Base-by-base conservation (phyloP, 768 basidiomycete genomes). In the Boletus reticulatus region DNA sequence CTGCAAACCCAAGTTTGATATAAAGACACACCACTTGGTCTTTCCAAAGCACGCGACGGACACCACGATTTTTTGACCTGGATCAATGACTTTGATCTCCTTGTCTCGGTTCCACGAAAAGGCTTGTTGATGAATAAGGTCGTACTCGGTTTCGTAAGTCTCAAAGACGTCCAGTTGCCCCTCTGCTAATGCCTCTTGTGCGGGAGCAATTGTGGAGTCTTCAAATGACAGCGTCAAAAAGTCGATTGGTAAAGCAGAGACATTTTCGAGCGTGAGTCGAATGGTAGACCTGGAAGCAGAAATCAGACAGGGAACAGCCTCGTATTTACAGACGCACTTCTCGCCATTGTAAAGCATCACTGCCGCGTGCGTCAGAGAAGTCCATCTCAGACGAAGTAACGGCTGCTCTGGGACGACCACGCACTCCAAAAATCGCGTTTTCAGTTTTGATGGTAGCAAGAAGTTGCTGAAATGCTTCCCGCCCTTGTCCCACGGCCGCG, bases 321-420 rank as follows among this genome's bases (percentile, higher is more conserved):
- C 37, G 20, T 59, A 24, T 22, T 27, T 52, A 36, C 16, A 6
- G 7, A 74, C 85, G 56, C 59, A 94, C 95, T 75, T 85, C 76
- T 99, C 97, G 34, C 97, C 97, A 46, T 96, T 84, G 66, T 96
- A 98, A 48, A 98, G 76, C 92, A 97, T 96, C 24, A 98, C 75
- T 0, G 95, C 93, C 1, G 93, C 94, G 62, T 97, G 94, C 1
- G 90, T 95, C 20, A 97, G 74, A n/a, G 91, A 92, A 16, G 88
- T 91, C 66, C 91, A 78, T 52, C 91, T 81, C 68, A 99, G 88
- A 58, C 92, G 84, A 52, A 98, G 75, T 32, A 94, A 71, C 10
- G 97, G 97, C 65, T 94, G 92, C 63, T 92, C 87, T 2, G 88
- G 86, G 19, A 96, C 84, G 19, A 98, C 92, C 37, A 80, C 77